A percentile compares a stretch with the other conserved stretches of the same genome.
Conservation (phyloP, 208 protist species). For the Acanthamoeba royreba region DNA sequence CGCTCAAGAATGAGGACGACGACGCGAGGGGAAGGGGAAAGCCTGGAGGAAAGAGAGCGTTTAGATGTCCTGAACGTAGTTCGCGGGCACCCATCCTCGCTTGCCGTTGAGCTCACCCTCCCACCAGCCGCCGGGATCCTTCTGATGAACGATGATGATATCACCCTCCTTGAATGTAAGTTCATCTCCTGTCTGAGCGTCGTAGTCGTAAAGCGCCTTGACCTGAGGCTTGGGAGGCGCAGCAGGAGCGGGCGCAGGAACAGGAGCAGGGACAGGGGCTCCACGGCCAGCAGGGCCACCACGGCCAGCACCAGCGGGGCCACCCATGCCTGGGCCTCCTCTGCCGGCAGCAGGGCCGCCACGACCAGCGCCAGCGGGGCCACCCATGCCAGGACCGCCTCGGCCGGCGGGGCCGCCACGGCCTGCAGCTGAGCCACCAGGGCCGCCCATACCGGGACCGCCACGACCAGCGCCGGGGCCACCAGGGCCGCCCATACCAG, state of each 20-base stretch:
- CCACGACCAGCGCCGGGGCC: neutral
- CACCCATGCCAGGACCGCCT: neutral
- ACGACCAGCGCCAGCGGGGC: neutral
- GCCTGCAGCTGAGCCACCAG: neutral
- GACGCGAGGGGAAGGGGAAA: no score
- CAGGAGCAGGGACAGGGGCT: neutral
- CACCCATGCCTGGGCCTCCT: neutral
- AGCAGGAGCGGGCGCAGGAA: neutral
- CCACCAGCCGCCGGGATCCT: conserved; percentile 75
- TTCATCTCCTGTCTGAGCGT: conserved; percentile 63
- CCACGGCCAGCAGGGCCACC: neutral
- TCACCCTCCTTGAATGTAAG: conserved; percentile 76
- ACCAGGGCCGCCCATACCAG: neutral
- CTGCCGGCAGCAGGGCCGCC: neutral
- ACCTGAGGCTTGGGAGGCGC: conserved; percentile 17
- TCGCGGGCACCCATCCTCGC: conserved; percentile 69
- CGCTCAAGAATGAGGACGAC: no score
- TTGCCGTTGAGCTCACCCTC: conserved; percentile 66
- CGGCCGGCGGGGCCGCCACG: neutral
- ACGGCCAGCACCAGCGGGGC: neutral
- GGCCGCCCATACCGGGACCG: neutral
- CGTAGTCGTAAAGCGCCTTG: conserved; percentile 76
- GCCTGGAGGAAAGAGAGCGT: no score
- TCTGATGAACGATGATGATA: conserved; percentile 62
- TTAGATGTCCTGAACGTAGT: conserved; percentile 61